Evolutionary conservation across 2,329 filamentous ascomycete species (phyloP).

Genomic region (Sarocladiaceae sp.): DNA sequence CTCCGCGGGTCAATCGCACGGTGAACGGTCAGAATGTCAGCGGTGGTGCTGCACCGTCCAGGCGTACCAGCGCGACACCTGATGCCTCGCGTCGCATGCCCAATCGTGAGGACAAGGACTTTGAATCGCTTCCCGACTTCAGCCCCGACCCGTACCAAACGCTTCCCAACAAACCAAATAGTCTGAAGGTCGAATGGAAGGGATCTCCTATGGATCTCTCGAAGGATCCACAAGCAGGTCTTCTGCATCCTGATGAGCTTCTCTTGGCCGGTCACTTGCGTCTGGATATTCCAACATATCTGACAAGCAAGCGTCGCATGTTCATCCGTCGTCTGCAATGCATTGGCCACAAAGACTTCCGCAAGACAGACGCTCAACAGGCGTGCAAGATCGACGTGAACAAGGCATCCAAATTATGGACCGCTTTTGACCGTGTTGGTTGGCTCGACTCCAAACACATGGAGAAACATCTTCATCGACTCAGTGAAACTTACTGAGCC

Average conservation of each 20-base stretch:
- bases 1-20: constrained; percentile 31
- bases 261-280: constrained; percentile 72
- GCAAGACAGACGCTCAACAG: constrained; percentile 92
- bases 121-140: constrained; percentile 64
- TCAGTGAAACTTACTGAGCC: constrained; percentile 9
- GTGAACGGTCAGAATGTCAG: constrained; percentile 21
- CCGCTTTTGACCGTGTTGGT: constrained; percentile 79
- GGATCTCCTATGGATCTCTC: constrained; percentile 72
- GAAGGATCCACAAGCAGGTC: constrained; percentile 62
- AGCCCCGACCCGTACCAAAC: constrained; percentile 66
- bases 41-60: constrained; percentile 17
- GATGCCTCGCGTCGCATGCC: constrained; percentile 50
- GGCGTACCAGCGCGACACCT: constrained; percentile 36
- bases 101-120: constrained; percentile 81
- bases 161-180: constrained; percentile 62
- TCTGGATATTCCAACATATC: constrained; percentile 81
- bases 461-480: constrained; percentile 24
- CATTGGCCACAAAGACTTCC: constrained; percentile 73
- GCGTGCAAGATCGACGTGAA: constrained; percentile 99
- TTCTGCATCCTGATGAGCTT: constrained; percentile 77
- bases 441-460: constrained; percentile 64
- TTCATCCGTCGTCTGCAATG: constrained; percentile 72
- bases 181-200: constrained; percentile 84
- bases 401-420: constrained; percentile 91
- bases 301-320: constrained; percentile 89